Conservation (phyloP, 140 eudicot species). For the Stevia rebaudiana region DNA sequence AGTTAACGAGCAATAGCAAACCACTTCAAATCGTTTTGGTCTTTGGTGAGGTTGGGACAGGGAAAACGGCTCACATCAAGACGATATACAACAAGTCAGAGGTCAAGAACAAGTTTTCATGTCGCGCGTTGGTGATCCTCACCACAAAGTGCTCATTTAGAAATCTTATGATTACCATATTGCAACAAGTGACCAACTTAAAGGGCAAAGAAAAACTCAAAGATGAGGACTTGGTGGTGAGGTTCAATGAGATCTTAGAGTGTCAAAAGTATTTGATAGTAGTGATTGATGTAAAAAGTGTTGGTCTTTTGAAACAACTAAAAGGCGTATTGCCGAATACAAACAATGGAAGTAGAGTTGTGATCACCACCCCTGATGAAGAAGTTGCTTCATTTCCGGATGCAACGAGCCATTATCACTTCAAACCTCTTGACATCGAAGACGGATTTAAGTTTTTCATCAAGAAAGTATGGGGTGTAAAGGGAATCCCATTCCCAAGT, state of each 20-base stretch:
- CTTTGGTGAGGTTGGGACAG: slow-evolving; percentile 27
- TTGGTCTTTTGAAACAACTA: slow-evolving; percentile 13
- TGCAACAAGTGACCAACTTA: slow-evolving; percentile 26
- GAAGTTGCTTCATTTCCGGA: slow-evolving; percentile 28
- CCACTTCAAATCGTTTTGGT: slow-evolving; percentile 23
- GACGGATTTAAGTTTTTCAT: slow-evolving; percentile 27
- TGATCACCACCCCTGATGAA: slow-evolving; percentile 28
- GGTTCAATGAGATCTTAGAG: slow-evolving; percentile 16
- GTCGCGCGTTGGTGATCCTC: slow-evolving; percentile 14
- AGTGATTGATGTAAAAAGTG: slow-evolving; percentile 20
- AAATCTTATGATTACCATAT: slow-evolving; percentile 19
- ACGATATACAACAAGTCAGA: slow-evolving; percentile 28
- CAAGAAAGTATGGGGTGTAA: slow-evolving; percentile 20
- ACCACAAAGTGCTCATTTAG: slow-evolving; percentile 8
- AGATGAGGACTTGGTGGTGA: slow-evolving; percentile 21
- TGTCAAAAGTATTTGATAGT: slow-evolving; percentile 28
- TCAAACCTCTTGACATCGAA: slow-evolving; percentile 31
- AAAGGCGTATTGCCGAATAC: slow-evolving; percentile 21
- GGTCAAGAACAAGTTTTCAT: slow-evolving; percentile 22
- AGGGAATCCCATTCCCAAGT: slow-evolving; percentile 20
- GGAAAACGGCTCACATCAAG: slow-evolving; percentile 30
- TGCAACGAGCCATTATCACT: slow-evolving; percentile 21
- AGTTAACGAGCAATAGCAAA: slow-evolving; percentile 13
- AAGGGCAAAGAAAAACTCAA: slow-evolving; percentile 22
- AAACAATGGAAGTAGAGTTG: slow-evolving; percentile 27